These are phyloP conservation scores for Stagonosporopsis tanaceti DNA, from an alignment of 2,329 filamentous ascomycete species.

Conservation along the genomic window DNA sequence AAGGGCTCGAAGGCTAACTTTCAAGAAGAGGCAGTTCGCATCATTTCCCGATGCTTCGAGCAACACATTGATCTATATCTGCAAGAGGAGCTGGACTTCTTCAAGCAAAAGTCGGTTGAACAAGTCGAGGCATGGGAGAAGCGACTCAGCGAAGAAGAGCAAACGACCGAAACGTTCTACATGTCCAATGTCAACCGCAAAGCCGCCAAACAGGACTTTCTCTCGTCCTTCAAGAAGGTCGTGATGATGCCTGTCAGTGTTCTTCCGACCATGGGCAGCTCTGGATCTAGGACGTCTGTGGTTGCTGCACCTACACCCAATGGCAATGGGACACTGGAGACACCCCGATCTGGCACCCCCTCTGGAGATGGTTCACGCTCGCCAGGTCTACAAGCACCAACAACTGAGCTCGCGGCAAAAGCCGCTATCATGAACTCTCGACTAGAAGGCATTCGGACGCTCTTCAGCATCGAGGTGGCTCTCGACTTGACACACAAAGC, in stretches of 20 bases:
- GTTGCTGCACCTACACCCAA: constrained; percentile 31
- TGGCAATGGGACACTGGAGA: constrained; percentile 40
- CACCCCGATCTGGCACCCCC: constrained; percentile 49
- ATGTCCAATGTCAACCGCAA: constrained; percentile 96
- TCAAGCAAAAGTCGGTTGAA: constrained; percentile 76
- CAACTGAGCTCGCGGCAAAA: constrained; percentile 92
- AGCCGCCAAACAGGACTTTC: constrained; percentile 94
- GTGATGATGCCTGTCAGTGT: constrained; percentile 99
- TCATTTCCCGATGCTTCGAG: constrained; percentile 80
- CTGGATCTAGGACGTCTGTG: constrained; percentile 49
- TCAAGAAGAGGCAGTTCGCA: constrained; percentile 69
- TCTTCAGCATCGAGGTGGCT: constrained; percentile 97
- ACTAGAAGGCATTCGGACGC: constrained; percentile 89
- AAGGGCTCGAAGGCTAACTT: constrained; percentile 68
- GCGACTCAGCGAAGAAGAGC: constrained; percentile 89
- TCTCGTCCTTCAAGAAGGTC: constrained; percentile 97
- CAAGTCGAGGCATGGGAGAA: constrained; percentile 90
- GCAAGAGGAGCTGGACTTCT: constrained; percentile 87
- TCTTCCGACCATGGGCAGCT: constrained; percentile 69
- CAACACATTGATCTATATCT: constrained; percentile 94
- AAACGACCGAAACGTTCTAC: constrained; percentile 88
- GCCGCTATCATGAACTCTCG: constrained; percentile 96
- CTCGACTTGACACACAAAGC: constrained; percentile 87
- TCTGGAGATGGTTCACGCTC: constrained; percentile 48
- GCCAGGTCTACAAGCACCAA: constrained; percentile 71